Base-by-base conservation (phyloP, 768 basidiomycete genomes). In the Collybia sordida region DNA sequence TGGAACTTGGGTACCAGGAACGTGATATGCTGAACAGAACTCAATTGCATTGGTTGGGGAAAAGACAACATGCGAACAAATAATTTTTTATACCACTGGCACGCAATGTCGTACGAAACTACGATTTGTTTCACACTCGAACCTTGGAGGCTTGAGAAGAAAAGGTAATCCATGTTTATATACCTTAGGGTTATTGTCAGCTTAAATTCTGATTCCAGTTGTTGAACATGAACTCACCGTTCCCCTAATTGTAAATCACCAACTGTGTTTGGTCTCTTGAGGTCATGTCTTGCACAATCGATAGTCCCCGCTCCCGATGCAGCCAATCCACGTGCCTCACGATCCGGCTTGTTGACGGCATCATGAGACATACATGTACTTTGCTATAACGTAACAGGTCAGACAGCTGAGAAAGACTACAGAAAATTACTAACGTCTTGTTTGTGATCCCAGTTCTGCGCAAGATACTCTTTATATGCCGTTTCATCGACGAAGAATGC, bases 101-200 rank as follows among this genome's bases (percentile, higher is more conserved):
- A 41, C 19, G 15, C 18, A 21, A 41, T 41, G 15, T 41, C 39
- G 18, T 41, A 41, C 4, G 39, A 41, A 18, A 41, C 17, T 3
- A 41, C 6, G 24, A 41, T 15, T 23, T 41, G 14, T 9, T 21
- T 41, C 9, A 41, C 15, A 19, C 24, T 15, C 19, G 39, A 41
- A 15, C 15, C 15, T 23, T 41, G 39, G 24, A 41, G 39, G 39
- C 39, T 41, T 21, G n/a, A n/a, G n/a, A n/a, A n/a, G n/a, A 61
- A 54, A 11, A 65, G 40, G 25, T 56, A 65, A 40, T 67, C 64
- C 60, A 50, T 57, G 42, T 51, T 53, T 23, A 42, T 4, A 42
- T 56, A 56, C 6, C 54, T 56, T 12, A n/a, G 12, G 18, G 44
- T 14, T 35, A 6, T 15, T 7, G 27, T 45, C 25, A 14, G 8